A percentile compares a stretch with the other conserved stretches of the same genome.
phyloP scores from a whole-genome alignment of 1,284 basidiomycete genomes.

The Rhodotorula sp. region DNA sequence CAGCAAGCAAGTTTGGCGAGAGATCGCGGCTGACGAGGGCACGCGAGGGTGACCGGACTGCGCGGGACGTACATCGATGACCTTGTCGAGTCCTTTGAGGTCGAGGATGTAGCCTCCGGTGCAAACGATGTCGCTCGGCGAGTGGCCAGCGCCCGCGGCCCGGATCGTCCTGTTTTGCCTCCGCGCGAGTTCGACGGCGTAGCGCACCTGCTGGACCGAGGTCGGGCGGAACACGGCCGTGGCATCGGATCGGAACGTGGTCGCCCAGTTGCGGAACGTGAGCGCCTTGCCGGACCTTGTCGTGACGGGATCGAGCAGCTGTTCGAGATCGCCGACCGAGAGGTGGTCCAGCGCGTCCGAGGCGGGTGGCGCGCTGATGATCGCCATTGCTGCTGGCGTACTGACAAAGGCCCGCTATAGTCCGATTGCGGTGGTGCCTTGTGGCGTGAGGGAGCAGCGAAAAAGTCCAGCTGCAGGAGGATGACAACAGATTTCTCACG shows the following conservation, averaged over 20 bases:
- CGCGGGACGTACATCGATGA: slow-evolving; percentile 65
- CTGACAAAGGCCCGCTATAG: too few relatives aligned
- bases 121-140: slow-evolving; percentile 87
- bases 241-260: slow-evolving; percentile 54
- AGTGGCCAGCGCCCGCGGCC: slow-evolving; percentile 86
- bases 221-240: slow-evolving; percentile 71
- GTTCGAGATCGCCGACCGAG: slow-evolving; percentile 1
- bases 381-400: neutral
- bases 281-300: neutral
- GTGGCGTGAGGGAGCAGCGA: too few relatives aligned
- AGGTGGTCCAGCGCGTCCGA: slow-evolving; percentile 13
- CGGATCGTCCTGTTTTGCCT: slow-evolving; percentile 70
- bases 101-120: slow-evolving; percentile 70
- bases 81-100: slow-evolving; percentile 65
- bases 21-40: neutral
- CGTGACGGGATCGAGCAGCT: slow-evolving; percentile 22
- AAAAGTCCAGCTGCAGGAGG: too few relatives aligned
- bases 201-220: slow-evolving; percentile 67
- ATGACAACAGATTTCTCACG: too few relatives aligned
- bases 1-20: slow-evolving; percentile 1
- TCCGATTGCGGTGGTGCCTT: neutral
- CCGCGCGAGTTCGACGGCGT: slow-evolving; percentile 79
- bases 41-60: too few relatives aligned
- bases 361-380: neutral
- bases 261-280: slow-evolving; percentile 57